Evolutionary conservation across 495 filamentous ascomycete species (phyloP).

Genomic region (Cetradonia linearis): DNA sequence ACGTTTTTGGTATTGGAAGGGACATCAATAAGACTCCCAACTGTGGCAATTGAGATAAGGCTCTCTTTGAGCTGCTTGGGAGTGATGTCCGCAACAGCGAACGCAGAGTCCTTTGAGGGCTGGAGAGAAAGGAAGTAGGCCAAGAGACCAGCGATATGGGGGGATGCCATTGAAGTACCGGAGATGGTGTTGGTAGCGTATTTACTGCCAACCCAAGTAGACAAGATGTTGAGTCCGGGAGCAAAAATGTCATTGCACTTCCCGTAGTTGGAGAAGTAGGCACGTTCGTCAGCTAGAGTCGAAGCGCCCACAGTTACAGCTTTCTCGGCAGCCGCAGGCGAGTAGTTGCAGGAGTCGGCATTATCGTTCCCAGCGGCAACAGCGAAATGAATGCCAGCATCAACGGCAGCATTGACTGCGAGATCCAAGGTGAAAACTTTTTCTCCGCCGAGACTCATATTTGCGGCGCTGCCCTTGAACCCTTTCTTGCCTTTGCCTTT

Average conservation of each 20-base stretch:
- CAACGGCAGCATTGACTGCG: conserved; percentile 87
- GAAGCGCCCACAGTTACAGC: conserved; percentile 96
- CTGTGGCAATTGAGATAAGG: conserved; percentile 74
- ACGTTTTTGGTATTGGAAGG: conserved; percentile 73
- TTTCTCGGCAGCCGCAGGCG: conserved; percentile 85
- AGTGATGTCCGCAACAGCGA: conserved; percentile 77
- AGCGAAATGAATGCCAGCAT: conserved; percentile 87
- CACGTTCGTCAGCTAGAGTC: conserved; percentile 85
- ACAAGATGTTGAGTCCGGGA: conserved; percentile 90
- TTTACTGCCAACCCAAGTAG: conserved; percentile 95
- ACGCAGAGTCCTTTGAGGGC: conserved; percentile 77
- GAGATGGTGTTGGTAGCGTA: conserved; percentile 96
- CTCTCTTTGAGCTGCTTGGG: conserved; percentile 89
- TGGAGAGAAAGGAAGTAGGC: conserved; percentile 98
- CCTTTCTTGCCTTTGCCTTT: conserved; percentile 70
- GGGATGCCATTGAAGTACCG: conserved; percentile 98
- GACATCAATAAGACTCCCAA: conserved; percentile 70
- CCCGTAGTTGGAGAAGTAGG: conserved; percentile 99
- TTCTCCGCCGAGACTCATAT: conserved; percentile 97
- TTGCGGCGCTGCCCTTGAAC: conserved; percentile 98
- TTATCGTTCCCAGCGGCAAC: conserved; percentile 99
- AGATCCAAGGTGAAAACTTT: conserved; percentile 83
- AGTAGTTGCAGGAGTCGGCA: conserved; percentile 98
- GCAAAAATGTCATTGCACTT: conserved; percentile 99
- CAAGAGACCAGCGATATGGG: conserved; percentile 89